phyloP scores from a whole-genome alignment of 768 basidiomycete species.

The Lactifluus rugatus region DNA sequence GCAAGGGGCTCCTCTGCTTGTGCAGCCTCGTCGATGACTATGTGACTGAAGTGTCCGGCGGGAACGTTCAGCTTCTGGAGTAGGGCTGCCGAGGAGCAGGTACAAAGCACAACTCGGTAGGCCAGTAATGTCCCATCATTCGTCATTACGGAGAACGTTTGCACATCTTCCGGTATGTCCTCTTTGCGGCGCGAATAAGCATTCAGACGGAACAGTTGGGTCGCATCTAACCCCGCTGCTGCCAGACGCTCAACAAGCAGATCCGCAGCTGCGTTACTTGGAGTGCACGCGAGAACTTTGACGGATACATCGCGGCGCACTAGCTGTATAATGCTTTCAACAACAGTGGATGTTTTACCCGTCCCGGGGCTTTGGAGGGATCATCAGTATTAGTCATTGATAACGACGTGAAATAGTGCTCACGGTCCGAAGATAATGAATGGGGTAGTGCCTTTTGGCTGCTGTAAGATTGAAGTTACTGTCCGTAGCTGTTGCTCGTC shows the following conservation, averaged over 20 bases:
- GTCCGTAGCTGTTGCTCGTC: constrained; percentile 44
- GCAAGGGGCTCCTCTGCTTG: constrained; percentile 53
- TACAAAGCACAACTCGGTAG: constrained; percentile 47
- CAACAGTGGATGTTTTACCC: constrained; percentile 31
- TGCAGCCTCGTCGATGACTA: constrained; percentile 58
- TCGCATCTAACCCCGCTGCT: constrained; percentile 10
- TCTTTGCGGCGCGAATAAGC: constrained; percentile 34
- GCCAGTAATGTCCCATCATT: constrained; percentile 29
- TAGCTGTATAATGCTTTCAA: constrained; percentile 31
- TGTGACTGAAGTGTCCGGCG: constrained; percentile 48
- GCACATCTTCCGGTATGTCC: constrained; percentile 31
- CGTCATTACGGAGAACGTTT: constrained; percentile 29
- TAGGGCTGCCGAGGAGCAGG: constrained; percentile 45
- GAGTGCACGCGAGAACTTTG: constrained; percentile 29
- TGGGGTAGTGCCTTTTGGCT: constrained; percentile 38
- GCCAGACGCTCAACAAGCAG: constrained; percentile 26
- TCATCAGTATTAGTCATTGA: not conserved
- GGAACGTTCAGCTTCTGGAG: constrained; percentile 39
- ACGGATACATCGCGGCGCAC: constrained; percentile 19
- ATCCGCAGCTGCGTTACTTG: constrained; percentile 31
- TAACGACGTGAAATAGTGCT: constrained; percentile 20
- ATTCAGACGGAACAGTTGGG: constrained; percentile 44
- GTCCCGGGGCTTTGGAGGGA: constrained; percentile 29
- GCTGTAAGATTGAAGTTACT: constrained; percentile 37
- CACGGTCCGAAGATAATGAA: constrained; percentile 58